Evolutionary conservation across 768 basidiomycete species (phyloP).

Genomic region (Omphalotus guepiniiformis): DNA sequence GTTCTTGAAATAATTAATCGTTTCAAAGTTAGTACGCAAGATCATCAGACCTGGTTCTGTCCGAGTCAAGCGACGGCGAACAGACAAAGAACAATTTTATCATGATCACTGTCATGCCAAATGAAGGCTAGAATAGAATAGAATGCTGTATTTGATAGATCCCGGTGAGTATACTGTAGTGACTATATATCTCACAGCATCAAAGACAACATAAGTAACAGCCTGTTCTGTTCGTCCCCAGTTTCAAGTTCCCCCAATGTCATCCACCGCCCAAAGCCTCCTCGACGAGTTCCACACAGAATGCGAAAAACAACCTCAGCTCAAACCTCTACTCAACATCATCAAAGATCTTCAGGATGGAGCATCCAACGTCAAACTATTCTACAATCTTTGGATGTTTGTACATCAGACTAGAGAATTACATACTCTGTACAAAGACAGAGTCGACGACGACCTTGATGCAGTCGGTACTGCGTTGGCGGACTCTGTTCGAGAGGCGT

Average conservation of each 20-base stretch:
- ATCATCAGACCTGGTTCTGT: no score
- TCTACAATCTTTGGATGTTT: neutral
- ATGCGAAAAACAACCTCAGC: neutral
- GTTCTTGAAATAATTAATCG: no score
- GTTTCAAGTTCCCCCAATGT: neutral
- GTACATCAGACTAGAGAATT: neutral
- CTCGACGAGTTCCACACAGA: neutral
- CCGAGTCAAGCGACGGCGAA: no score
- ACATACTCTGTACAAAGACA: neutral
- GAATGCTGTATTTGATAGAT: no score
- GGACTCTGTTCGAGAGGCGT: neutral
- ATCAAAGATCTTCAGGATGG: neutral
- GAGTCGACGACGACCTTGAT: neutral
- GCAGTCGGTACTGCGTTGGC: neutral
- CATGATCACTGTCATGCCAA: no score
- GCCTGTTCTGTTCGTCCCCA: no score
- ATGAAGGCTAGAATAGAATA: no score
- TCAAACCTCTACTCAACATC: neutral
- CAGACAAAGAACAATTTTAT: no score
- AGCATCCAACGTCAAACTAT: neutral
- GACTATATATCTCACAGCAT: no score
- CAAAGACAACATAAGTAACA: no score
- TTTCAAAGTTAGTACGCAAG: no score
- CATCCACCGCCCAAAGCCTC: neutral
- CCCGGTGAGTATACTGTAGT: no score